Percentiles rank a stretch among this genome's conserved stretches.
These are phyloP conservation scores for Lipomyces yamanashiensis DNA, from an alignment of 805 yeast genomes.

Conservation along the genomic window DNA sequence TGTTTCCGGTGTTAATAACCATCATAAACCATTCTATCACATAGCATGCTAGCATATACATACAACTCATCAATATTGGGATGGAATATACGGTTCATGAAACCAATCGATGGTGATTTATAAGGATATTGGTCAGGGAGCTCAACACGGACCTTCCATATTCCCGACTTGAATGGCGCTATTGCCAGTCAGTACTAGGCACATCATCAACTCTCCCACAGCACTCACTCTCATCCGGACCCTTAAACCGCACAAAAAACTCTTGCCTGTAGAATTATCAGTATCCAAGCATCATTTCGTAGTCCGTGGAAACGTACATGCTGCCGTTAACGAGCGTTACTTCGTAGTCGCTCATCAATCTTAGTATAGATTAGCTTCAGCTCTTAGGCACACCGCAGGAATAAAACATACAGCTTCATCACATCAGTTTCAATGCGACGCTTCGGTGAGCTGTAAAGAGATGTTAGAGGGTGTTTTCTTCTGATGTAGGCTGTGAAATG, in stretches of 20 bases:
- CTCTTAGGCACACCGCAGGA: not conserved
- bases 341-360: conserved; percentile 88
- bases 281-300: not conserved
- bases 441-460: conserved; percentile 58
- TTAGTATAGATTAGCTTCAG: conserved; percentile 33
- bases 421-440: conserved; percentile 92
- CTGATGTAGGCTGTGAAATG: not conserved
- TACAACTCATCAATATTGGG: conserved; percentile 88
- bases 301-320: conserved; percentile 49
- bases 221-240: conserved; percentile 69
- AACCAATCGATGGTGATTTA: conserved; percentile 94
- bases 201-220: not conserved
- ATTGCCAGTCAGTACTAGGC: not conserved
- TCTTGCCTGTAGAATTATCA: conserved; percentile 59
- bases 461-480: not conserved
- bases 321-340: conserved; percentile 81
- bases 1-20: not conserved
- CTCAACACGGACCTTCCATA: conserved; percentile 90
- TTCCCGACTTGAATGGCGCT: conserved; percentile 87
- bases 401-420: conserved; percentile 75
- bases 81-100: conserved; percentile 86
- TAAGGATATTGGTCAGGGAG: conserved; percentile 94
- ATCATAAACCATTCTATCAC: not conserved
- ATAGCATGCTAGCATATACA: not conserved
- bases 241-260: conserved; percentile 80